Evolutionary conservation across 768 basidiomycete genomes (phyloP), one percentile per base, ranked within the genome.

Genomic region (Rhizopogon roseolus): DNA sequence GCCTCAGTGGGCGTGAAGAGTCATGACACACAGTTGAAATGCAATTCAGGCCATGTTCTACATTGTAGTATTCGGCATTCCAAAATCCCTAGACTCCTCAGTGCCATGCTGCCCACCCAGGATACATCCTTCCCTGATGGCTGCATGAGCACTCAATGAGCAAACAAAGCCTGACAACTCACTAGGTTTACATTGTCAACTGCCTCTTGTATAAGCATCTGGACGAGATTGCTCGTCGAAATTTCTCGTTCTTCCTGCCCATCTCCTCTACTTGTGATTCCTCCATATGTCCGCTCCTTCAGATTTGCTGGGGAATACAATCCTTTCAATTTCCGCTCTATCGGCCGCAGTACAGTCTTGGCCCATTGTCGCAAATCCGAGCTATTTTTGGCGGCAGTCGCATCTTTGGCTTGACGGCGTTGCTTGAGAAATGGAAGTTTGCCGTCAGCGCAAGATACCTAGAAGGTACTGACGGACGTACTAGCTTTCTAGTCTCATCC

Each of bases 191-290:
- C 68, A 2, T 71, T 62, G 67, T 86, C 84, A 3, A 82, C 90
- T 14, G 97, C 92, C 66, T 97, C 91, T 62, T 91, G 86, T 54
- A 98, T 95, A 52, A 98, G 74, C 63, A 86, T 79, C 64, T 98
- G 92, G 54, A 98, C 97, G 46, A 98, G 76, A 71, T 91, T 94
- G 55, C 83, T 87, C 17, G 90, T 90, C 29, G 89, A 84, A 58
- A 80, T 81, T 51, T 77, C 74, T 54, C 69, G 71, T 43, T 75
- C 73, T 2, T 67, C 71, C 8, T 36, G 32, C 34, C 46, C 68
- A 2, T 52, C 46, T 13, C 54, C 50, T 5, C 34, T 36, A 3
- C 10, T 36, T 11, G 65, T 59, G 25, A 65, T 62, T 4, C 68
- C 64, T 4, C 57, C 46, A 9, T 64, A 57, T 34, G 54, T 61